Evolutionary conservation across 2,329 filamentous ascomycete genomes (phyloP).

Genomic region (Xylariaceae sp.): DNA sequence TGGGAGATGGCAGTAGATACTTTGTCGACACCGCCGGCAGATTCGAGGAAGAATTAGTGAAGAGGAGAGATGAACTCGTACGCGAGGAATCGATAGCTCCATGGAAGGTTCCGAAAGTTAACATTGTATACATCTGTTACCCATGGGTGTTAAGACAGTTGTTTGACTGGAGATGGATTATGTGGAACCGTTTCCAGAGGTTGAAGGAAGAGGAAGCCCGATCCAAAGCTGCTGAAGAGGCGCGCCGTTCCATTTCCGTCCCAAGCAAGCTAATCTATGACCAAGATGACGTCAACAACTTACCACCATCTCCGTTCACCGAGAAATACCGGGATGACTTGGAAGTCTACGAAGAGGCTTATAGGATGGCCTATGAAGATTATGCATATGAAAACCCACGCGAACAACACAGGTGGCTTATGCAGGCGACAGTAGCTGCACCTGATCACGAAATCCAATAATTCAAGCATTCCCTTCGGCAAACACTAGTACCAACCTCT

Average conservation of each 20-base stretch:
- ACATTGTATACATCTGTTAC: slow-evolving; percentile 15
- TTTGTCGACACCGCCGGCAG: slow-evolving; percentile 11
- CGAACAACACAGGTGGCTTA: too few relatives aligned
- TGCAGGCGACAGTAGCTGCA: too few relatives aligned
- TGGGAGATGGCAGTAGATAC: slow-evolving; percentile 12
- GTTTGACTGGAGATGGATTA: slow-evolving; percentile 6
- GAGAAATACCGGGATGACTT: slow-evolving; percentile 17
- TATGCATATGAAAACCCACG: too few relatives aligned
- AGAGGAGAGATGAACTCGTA: slow-evolving; percentile 4
- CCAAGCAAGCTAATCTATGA: slow-evolving; percentile 1
- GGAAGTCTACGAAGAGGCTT: background rate
- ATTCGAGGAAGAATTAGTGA: background rate
- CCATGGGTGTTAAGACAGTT: slow-evolving; percentile 3
- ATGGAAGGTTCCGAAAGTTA: slow-evolving; percentile 18
- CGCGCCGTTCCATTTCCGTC: slow-evolving; percentile 15
- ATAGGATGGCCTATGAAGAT: too few relatives aligned
- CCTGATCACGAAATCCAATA: too few relatives aligned
- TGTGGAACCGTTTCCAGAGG: slow-evolving; percentile 1
- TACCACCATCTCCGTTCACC: slow-evolving; percentile 18
- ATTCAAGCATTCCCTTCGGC: too few relatives aligned
- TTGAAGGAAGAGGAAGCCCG: background rate
- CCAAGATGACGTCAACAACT: background rate
- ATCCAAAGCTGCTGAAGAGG: slow-evolving; percentile 10
- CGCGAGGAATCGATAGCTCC: background rate
- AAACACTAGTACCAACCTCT: too few relatives aligned